Evolutionary conservation across 352 stramenopile species (phyloP).

Genomic region (Globisporangium parvum): DNA sequence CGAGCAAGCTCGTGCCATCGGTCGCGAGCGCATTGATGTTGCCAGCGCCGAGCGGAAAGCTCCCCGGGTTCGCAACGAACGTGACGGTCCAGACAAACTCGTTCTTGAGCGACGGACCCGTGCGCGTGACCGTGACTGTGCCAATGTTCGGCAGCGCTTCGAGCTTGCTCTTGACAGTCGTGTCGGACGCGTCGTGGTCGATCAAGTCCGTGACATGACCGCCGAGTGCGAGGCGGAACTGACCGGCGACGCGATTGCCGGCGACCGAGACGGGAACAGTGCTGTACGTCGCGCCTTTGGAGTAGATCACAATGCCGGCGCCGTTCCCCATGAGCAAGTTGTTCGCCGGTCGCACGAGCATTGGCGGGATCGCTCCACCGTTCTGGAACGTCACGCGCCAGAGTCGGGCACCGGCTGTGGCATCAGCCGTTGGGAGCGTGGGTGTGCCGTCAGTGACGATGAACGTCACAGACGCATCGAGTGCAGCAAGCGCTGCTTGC

Average conservation of each 20-base stretch:
- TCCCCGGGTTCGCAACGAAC: slow-evolving; percentile 90
- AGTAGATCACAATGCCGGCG: slow-evolving; percentile 72
- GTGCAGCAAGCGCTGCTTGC: slow-evolving; percentile 56
- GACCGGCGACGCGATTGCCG: slow-evolving; percentile 87
- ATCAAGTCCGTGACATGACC: slow-evolving; percentile 87
- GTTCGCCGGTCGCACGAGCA: slow-evolving; percentile 73
- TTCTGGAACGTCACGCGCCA: slow-evolving; percentile 91
- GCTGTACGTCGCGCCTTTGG: slow-evolving; percentile 40
- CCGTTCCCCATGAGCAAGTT: slow-evolving; percentile 86
- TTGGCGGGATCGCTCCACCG: slow-evolving; percentile 85
- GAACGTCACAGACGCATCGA: slow-evolving; percentile 80
- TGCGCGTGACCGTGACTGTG: slow-evolving; percentile 80
- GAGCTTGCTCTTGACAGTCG: slow-evolving; percentile 86
- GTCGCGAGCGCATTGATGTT: slow-evolving; percentile 43
- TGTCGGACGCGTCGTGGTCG: slow-evolving; percentile 90
- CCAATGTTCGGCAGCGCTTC: slow-evolving; percentile 93
- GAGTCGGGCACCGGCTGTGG: slow-evolving; percentile 44
- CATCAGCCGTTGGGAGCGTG: slow-evolving; percentile 29
- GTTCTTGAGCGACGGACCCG: slow-evolving; percentile 76
- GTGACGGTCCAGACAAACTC: slow-evolving; percentile 94
- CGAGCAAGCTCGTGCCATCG: slow-evolving; percentile 38
- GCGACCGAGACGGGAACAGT: slow-evolving; percentile 43
- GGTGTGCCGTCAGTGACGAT: slow-evolving; percentile 60
- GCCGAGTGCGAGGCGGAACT: slow-evolving; percentile 86
- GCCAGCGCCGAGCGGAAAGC: slow-evolving; percentile 82